Evolutionary conservation across 208 protist genomes (phyloP).

Genomic region (Trypanosoma scelopori): DNA sequence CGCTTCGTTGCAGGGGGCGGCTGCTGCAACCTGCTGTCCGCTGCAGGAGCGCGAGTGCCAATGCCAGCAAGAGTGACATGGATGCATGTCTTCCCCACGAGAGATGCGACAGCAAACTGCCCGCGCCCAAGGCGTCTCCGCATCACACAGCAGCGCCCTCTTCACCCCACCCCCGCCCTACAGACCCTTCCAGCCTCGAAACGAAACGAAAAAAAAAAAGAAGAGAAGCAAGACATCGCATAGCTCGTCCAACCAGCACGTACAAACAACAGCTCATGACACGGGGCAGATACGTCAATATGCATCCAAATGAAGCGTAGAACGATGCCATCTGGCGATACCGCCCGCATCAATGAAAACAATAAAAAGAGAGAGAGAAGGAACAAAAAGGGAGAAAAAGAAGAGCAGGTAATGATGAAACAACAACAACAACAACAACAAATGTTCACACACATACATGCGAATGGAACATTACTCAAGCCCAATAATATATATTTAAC

Average conservation of each 20-base stretch:
- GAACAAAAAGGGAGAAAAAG: slow-evolving; percentile 7
- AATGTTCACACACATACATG: no score
- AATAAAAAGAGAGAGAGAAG: slow-evolving; percentile 16
- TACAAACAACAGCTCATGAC: no score
- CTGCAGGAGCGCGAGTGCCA: background rate
- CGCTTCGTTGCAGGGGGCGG: background rate
- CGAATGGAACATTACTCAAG: no score
- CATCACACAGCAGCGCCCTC: slow-evolving; percentile 6
- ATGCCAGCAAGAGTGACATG: background rate
- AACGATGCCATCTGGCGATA: no score
- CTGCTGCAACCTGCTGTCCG: background rate
- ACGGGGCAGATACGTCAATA: background rate
- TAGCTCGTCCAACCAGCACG: no score
- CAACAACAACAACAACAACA: no score
- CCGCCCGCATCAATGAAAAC: background rate
- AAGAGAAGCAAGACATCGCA: slow-evolving; percentile 14
- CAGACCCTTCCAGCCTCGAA: slow-evolving; percentile 6
- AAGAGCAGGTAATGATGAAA: background rate
- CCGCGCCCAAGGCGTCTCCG: background rate
- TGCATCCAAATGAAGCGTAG: background rate
- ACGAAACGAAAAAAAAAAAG: slow-evolving; percentile 18
- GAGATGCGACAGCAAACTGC: background rate
- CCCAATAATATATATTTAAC: no score
- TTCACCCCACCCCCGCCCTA: no score
- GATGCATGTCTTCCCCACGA: background rate